Evolutionary conservation across 2,329 filamentous ascomycete genomes (phyloP).

Genomic region (Stenocarpella maydis): DNA sequence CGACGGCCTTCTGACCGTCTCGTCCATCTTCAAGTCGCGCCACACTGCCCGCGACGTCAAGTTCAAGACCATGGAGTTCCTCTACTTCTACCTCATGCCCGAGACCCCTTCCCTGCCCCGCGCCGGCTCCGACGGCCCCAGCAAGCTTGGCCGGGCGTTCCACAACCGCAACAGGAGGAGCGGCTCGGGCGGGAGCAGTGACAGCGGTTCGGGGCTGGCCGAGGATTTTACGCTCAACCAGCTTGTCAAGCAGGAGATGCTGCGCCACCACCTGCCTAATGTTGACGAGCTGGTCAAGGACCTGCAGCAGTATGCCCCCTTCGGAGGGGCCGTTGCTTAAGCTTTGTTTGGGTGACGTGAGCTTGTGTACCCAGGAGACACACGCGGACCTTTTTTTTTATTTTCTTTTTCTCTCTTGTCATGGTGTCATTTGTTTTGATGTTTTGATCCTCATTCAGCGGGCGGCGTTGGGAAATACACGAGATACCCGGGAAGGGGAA

Average conservation of each 20-base stretch:
- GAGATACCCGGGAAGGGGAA: constrained; percentile 7
- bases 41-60: constrained; percentile 89
- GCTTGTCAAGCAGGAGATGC: constrained; percentile 81
- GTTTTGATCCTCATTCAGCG: constrained; percentile 9
- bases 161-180: constrained; percentile 43
- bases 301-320: constrained; percentile 79
- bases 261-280: constrained; percentile 80
- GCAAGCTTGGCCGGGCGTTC: constrained; percentile 66
- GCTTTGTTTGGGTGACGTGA: constrained; percentile 22
- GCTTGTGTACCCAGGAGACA: neutral
- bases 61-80: constrained; percentile 93
- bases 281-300: constrained; percentile 88
- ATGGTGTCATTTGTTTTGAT: constrained; percentile 4
- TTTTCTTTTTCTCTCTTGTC: constrained; percentile 36
- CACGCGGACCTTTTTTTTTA: constrained; percentile 38
- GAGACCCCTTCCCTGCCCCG: constrained; percentile 72
- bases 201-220: constrained; percentile 30
- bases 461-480: constrained; percentile 10
- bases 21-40: constrained; percentile 90
- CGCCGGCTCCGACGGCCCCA: constrained; percentile 60
- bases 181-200: constrained; percentile 41
- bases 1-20: constrained; percentile 90
- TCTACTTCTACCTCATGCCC: constrained; percentile 99
- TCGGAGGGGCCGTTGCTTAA: constrained; percentile 67
- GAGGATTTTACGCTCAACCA: constrained; percentile 67